Evolutionary conservation across 129 eudicot genomes (phyloP).

Genomic region (Cynara cardunculus): DNA sequence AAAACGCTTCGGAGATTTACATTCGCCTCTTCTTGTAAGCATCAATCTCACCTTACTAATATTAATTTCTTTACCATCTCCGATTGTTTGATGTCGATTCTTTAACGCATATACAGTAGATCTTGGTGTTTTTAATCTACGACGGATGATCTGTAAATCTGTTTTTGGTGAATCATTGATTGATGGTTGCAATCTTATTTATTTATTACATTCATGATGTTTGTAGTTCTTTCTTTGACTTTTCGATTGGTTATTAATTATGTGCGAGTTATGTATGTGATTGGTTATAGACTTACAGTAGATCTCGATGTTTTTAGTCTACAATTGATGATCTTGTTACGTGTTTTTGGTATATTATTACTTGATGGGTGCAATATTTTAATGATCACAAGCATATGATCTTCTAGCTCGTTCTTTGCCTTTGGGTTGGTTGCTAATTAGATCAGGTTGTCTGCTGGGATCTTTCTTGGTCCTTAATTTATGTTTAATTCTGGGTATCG

Average conservation of each 20-base stretch:
- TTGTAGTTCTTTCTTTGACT: background rate
- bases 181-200: background rate
- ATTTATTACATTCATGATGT: background rate
- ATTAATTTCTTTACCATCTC: background rate
- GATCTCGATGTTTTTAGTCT: constrained; percentile 22
- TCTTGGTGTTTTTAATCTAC: constrained; percentile 18
- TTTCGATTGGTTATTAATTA: background rate
- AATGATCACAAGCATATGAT: background rate
- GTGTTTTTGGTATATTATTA: background rate
- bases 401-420: background rate
- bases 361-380: background rate
- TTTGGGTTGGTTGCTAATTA: background rate
- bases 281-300: background rate
- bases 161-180: background rate
- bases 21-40: constrained; percentile 5
- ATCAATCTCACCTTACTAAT: background rate
- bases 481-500: background rate
- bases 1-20: background rate
- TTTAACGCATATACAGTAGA: background rate
- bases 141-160: background rate
- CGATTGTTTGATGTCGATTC: background rate
- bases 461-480: background rate
- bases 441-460: background rate
- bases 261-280: background rate
- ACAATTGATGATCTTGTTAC: background rate